These are phyloP conservation scores for Neoboletus subvelutipes DNA, from an alignment of 768 basidiomycete species.

Conservation along the genomic window DNA sequence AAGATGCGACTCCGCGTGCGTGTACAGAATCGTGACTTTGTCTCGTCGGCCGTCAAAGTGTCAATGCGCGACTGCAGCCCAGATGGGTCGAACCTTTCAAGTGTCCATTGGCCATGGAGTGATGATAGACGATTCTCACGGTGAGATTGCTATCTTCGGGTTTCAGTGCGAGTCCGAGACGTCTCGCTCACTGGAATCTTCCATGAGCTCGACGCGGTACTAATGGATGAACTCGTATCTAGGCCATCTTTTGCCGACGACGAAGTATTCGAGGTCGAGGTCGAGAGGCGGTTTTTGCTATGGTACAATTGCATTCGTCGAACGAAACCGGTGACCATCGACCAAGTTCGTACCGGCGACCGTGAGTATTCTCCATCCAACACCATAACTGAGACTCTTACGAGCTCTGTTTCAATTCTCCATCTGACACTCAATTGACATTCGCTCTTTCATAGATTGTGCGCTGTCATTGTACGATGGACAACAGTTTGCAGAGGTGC, in stretches of 20 bases:
- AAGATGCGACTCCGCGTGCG: constrained; percentile 25
- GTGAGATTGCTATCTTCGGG: constrained; percentile 7
- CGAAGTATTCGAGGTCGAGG: constrained; percentile 18
- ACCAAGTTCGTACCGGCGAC: constrained; percentile 24
- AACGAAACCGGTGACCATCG: constrained; percentile 18
- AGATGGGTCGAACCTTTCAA: not conserved
- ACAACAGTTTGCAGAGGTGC: constrained; percentile 4
- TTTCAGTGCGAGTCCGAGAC: not conserved
- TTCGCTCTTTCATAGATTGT: constrained; percentile 14
- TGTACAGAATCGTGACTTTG: constrained; percentile 1
- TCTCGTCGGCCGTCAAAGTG: constrained; percentile 18
- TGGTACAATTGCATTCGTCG: constrained; percentile 28
- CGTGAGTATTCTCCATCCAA: constrained; percentile 6
- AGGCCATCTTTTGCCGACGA: constrained; percentile 20
- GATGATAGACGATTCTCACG: constrained; percentile 10
- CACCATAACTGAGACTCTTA: not conserved
- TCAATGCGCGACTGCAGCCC: constrained; percentile 1
- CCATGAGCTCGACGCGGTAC: not conserved
- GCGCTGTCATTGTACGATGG: constrained; percentile 24
- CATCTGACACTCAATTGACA: not conserved
- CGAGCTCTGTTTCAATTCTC: not conserved
- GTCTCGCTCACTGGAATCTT: not conserved
- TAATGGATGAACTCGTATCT: not conserved
- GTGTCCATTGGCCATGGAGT: constrained; percentile 17
- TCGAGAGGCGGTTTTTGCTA: constrained; percentile 21